Conservation (phyloP, 164 flowering plant species). For the Annona squamosa region DNA sequence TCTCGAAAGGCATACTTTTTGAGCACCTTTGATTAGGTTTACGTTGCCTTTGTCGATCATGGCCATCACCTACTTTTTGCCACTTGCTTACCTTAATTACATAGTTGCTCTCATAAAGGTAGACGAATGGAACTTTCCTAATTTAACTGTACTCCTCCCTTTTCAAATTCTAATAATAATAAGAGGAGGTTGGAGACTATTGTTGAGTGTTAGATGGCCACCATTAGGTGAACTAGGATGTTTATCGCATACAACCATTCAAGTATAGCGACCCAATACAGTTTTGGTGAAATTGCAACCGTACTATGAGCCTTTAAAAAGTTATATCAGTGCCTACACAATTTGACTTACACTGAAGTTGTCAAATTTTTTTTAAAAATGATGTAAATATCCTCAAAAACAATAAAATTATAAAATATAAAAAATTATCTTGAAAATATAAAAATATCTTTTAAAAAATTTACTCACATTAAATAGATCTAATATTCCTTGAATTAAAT, state of each 20-base stretch:
- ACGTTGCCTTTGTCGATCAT: conserved; percentile 10
- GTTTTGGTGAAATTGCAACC: neutral
- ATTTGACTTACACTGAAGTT: neutral
- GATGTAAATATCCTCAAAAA: too few relatives aligned
- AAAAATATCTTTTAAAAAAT: too few relatives aligned
- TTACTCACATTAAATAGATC: too few relatives aligned
- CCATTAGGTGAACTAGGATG: neutral
- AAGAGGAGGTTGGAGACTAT: neutral
- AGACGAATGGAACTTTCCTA: conserved; percentile 30
- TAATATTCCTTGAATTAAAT: too few relatives aligned
- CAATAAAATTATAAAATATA: too few relatives aligned
- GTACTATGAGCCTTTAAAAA: neutral
- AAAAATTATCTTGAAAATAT: too few relatives aligned
- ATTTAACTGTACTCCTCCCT: conserved; percentile 32
- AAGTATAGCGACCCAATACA: neutral
- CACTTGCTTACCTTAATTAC: conserved; percentile 1
- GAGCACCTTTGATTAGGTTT: conserved; percentile 20
- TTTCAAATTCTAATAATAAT: conserved; percentile 21
- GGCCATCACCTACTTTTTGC: conserved; percentile 12
- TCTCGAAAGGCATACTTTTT: conserved; percentile 26
- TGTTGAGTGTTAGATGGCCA: too few relatives aligned
- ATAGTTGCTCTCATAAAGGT: conserved; percentile 16
- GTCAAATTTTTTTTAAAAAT: neutral
- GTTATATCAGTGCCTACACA: neutral
- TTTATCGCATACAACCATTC: neutral